Evolutionary conservation across 805 yeast genomes (phyloP), one percentile per base, ranked within the genome.

Genomic region (Teunomyces aglyptinius): DNA sequence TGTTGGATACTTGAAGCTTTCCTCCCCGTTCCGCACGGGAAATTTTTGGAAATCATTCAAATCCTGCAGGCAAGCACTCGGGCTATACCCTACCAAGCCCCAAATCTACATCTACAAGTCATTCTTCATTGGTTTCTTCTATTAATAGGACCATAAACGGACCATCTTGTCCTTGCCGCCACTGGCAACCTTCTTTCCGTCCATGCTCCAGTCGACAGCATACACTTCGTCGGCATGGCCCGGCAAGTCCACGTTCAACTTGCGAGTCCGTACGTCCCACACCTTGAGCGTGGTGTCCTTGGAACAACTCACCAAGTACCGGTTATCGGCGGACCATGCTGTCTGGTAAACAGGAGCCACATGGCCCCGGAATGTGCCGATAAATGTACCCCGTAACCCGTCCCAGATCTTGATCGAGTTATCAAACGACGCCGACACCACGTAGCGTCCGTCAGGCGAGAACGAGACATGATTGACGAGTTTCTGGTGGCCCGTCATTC

Each of bases 401-500:
- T 92, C 97, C 99, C 99, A 94, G 46, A 94, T 70, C 67, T 94
- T 94, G 55, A 94, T 83, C 1, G 96, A 89, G 64, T 94, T 94
- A 64, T 94, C 99, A 61, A 94, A 94, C 0, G 97, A 90, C 3
- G 96, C 91, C 4, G 96, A 87, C 0, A 92, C 96, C 42, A 94
- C 78, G 55, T 80, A 78, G 51, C 96, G 78, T 8, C 97, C 98
- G 64, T 94, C 97, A 2, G 99, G 99, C 2, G 96, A 87, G 60
- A 92, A 94, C 11, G 89, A 83, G 10, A 94, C 99, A 64, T 92
- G 97, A 60, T 94, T 94, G 16, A 94, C 98, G 24, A 92, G 75
- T 67, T 94, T 94, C 63, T 94, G 99, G 67, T 94, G 99, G 22
- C 99, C 99, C 1, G 97, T 90, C 94, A 94, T 86, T 60, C 99